Evolutionary conservation across 129 eudicot species (phyloP), one percentile per base, ranked within the genome.

Genomic region (Dittrichia graveolens): DNA sequence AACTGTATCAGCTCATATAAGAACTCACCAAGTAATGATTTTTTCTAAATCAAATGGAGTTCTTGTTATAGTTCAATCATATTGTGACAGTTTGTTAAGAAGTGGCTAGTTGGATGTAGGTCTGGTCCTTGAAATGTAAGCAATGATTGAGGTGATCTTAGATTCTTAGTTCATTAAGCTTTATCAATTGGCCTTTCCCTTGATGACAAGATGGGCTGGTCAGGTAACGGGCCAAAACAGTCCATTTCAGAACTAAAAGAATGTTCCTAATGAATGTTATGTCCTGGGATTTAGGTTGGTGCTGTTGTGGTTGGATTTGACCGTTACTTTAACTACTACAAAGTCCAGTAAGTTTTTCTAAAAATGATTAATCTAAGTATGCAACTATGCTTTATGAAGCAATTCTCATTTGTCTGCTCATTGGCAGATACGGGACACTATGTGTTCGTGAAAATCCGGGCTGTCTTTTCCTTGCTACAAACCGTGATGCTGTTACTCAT

Each of bases 221-320:
- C 14, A 7, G 55, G 8, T n/a, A 12, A 13, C 6, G 0, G 55
- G 55, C 4, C 18, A 13, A 49, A 49, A 46, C 4, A 50, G 31
- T 24, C n/a, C 45, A 6, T 11, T 67, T 58, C 44, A 16, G 16
- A 46, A 42, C 31, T 24, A 24, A 24, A 24, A 24, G 31, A 24
- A 24, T 24, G 31, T 24, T 24, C 31, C 31, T 24, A 24, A 24
- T 24, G 31, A 24, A 24, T 24, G 31, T 24, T 24, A 24, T 24
- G 31, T 66, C 10, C 74, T 71, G 61, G 62, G 43, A 16, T 76
- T 38, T 79, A 94, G 99, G 99, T 94, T 77, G 99, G 99, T 44
- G 99, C 99, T 19, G 99, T 94, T 73, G 99, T 94, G 24, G 99
- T 94, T 59, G 99, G 99, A 81, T 94, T 94, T 76, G 99, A 94